Base-by-base conservation (phyloP, 805 yeast species). In the Vanderwaltozyma tropicalis region DNA sequence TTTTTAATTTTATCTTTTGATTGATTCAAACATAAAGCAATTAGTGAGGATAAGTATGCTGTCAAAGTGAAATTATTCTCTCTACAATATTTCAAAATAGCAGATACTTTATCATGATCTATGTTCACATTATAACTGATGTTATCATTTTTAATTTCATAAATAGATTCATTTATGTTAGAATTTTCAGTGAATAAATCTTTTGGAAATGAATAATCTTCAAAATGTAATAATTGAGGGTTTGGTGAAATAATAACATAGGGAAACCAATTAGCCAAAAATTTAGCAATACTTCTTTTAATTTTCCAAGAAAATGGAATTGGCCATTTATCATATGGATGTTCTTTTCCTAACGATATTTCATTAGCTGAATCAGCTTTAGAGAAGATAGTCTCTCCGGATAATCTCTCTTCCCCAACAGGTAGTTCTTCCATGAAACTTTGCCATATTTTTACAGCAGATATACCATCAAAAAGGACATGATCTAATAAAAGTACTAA, bases 401-500 rank as follows among this genome's bases (percentile, higher is more conserved):
- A 18, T 12, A 15, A 6, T 18, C 3, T 16, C 14, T 3, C 15
- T 12, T 18, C 20, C 7, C 4, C 17, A 3, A n/a, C n/a, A 3
- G 25, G 16, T 20, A 55, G 35, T 5, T 31, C 20, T 7, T 35
- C 26, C 39, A 55, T 15, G 15, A 55, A 38, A 1, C 38, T 25
- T 15, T 43, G 42, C 49, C 50, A 48, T 24, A 55, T 42, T 10
- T 44, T 41, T 2, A 47, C 48, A 17, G 48, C 42, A 1, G 58
- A 47, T 33, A 53, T 42, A 8, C 61, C 61, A 42, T 56, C 61
- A 35, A 48, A 48, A 14, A 53, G 38, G 2, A 44, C 44, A 39
- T 56, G 61, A 30, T 53, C 55, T 15, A 48, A 36, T 12, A 50
- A 31, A 12, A 56, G 28, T 10, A 52, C 15, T 22, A 55, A n/a